Base-by-base conservation (phyloP, 2,329 filamentous ascomycete genomes). In the Hypoxylon sp. region DNA sequence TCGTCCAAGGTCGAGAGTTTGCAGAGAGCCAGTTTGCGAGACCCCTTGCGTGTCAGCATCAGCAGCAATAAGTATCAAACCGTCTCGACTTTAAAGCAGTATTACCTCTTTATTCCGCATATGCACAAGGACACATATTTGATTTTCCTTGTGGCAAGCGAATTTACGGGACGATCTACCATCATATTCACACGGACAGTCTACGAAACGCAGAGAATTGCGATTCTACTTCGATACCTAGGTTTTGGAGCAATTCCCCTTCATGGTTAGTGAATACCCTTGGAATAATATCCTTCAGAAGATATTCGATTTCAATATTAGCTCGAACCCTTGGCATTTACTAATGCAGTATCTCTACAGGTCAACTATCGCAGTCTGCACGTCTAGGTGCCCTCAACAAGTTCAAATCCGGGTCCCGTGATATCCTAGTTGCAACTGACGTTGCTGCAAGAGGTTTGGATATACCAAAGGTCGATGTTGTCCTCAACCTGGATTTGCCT, bases 141-240 rank as follows among this genome's bases (percentile, higher is more conserved):
- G 13, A 89, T 98, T 66, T 92, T 93, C 77, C 85, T 98, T 0
- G 83, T 96, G 70, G 69, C 69, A 21, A 96, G 96, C 78, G 93
- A 97, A 74, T 92, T 93, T 74, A 88, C 89, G 13, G 96, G 95
- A n/a, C 89, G 97, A 77, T 92, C 91, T 0, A 90, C 88, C 67
- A 97, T 99, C 76, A 88, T 98, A 72, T 99, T 99, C 82, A 94
- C 93, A 0, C 86, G 96, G 47, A 99, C 96, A 0, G 93, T 98
- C 48, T 92, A 93, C 80, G 95, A 98, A 78, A 92, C 94, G 0
- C 93, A 97, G 79, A 88, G 96, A 7, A 80, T 98, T 32, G 90
- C 94, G 24, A 92, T 97, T 75, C 81, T 99, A 15, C 86, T 98
- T 2, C 90, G 95, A 53, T 87, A 91, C 0, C 88, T 99, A 2